Evolutionary conservation across 352 stramenopile species (phyloP), one percentile per base, ranked within the genome.

Genomic region (Globisporangium spiculum): DNA sequence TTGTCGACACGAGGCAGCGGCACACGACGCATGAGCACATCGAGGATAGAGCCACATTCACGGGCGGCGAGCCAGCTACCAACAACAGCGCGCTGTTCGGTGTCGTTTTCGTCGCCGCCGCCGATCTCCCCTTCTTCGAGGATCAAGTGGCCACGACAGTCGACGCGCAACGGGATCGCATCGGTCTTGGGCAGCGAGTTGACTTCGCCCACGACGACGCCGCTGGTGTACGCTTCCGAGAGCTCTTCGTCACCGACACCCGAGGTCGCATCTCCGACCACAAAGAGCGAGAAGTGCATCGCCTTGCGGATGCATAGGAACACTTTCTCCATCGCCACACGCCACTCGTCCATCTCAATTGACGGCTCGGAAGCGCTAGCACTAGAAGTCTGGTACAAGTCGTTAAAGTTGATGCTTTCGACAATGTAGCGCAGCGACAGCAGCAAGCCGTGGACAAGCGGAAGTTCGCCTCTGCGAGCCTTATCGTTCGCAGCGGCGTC

Each of bases 31-130:
- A 97, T 90, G 1, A 97, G 69, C 46, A 88, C 71, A 24, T 93
- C 79, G 34, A 97, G 70, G 65, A 93, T 93, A 2, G 81, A 82
- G 10, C 86, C 88, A 41, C 85, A 90, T 66, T 96, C 91, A 24
- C 90, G 86, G 60, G 88, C 88, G 4, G 91, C 82, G 6, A 97
- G 79, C 91, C 91, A 97, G 63, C 85, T 94, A 20, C 88, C 86
- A 0, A 96, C 86, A 0, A 97, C 89, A 4, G 88, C 88, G 36
- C 86, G 86, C 60, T 96, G 86, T 30, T 90, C 77, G 4, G 76
- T 71, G 46, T 91, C 85, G 24, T 67, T 80, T 41, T 77, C 81
- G 10, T 85, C 78, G 32, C 77, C 72, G 10, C 78, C 78, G 24
- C 75, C 76, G n/a, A 77, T 64, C 0, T 71, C 68, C 27, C 60